A percentile compares a stretch with the other conserved stretches of the same genome.
These are phyloP conservation scores for Hevea brasiliensis DNA, from an alignment of 345 rosid genomes.

Conservation along the genomic window DNA sequence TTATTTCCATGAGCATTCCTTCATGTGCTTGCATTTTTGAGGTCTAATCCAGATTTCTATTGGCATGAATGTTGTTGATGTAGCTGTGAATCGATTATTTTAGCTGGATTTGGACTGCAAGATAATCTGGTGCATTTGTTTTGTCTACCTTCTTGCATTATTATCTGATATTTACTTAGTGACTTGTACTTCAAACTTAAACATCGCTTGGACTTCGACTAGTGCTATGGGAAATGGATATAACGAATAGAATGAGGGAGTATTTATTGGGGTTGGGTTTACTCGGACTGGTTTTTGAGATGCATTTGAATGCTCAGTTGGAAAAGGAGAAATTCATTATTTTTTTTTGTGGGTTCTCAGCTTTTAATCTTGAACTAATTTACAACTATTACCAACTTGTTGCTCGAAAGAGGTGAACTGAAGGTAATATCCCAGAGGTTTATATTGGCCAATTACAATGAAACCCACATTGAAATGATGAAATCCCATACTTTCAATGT, in stretches of 20 bases:
- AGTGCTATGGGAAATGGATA: neutral
- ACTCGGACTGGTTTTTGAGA: neutral
- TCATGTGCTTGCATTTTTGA: neutral
- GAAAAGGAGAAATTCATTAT: neutral
- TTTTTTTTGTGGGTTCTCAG: neutral
- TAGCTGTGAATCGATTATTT: too few species aligned
- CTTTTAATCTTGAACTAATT: neutral
- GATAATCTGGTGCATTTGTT: too few species aligned
- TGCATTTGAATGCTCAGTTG: neutral
- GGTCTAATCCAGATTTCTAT: neutral
- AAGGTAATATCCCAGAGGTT: too few species aligned
- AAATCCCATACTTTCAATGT: too few species aligned
- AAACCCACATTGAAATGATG: too few species aligned
- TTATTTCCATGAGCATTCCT: slow-evolving; percentile 3
- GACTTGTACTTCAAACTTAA: neutral
- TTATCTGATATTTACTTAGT: neutral
- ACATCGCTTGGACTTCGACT: neutral
- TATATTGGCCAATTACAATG: too few species aligned
- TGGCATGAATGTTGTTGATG: neutral
- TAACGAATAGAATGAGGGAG: neutral
- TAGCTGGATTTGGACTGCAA: too few species aligned
- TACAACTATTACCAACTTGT: neutral
- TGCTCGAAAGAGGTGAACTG: too few species aligned
- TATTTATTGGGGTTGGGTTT: neutral
- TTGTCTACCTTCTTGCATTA: too few species aligned